Percentiles rank a stretch among this genome's conserved stretches.
Conservation (phyloP, 2,329 filamentous ascomycete species). For the Atkinsonella texensis region DNA sequence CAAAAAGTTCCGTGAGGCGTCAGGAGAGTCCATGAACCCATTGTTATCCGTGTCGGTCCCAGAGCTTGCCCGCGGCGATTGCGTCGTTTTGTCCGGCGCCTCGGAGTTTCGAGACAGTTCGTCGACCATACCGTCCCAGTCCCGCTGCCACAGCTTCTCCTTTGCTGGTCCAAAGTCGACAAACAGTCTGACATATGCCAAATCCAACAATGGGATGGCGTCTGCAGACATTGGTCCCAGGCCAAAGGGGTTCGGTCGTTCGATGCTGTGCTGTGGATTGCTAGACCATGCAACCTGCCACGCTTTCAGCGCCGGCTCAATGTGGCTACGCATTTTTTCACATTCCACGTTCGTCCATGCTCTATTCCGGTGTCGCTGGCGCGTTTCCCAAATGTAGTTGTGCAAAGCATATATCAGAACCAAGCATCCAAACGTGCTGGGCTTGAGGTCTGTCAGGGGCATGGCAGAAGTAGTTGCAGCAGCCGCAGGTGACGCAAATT, state of each 20-base stretch:
- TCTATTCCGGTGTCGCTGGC: slow-evolving; percentile 77
- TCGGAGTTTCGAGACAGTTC: slow-evolving; percentile 72
- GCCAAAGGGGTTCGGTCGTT: slow-evolving; percentile 74
- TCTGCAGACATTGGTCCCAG: slow-evolving; percentile 76
- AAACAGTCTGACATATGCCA: slow-evolving; percentile 86
- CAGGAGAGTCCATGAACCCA: slow-evolving; percentile 38
- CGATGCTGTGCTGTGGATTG: slow-evolving; percentile 72
- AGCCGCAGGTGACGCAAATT: slow-evolving; percentile 1
- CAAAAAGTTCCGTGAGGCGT: slow-evolving; percentile 33
- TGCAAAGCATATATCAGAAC: slow-evolving; percentile 89
- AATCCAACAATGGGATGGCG: slow-evolving; percentile 78
- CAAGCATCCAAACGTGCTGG: slow-evolving; percentile 85
- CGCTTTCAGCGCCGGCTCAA: slow-evolving; percentile 83
- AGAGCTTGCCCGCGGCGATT: slow-evolving; percentile 40
- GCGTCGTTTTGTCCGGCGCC: slow-evolving; percentile 53
- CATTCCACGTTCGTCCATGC: slow-evolving; percentile 88
- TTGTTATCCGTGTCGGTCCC: slow-evolving; percentile 35
- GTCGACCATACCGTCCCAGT: slow-evolving; percentile 84
- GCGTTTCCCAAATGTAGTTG: slow-evolving; percentile 97
- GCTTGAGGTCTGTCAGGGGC: slow-evolving; percentile 53
- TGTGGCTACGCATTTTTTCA: slow-evolving; percentile 90
- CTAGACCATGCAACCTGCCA: slow-evolving; percentile 91
- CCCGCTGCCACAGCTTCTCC: slow-evolving; percentile 85
- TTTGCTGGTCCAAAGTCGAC: slow-evolving; percentile 88
- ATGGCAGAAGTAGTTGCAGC: slow-evolving; percentile 25